phyloP scores from a whole-genome alignment of 768 basidiomycete species.

The Chiua virens region DNA sequence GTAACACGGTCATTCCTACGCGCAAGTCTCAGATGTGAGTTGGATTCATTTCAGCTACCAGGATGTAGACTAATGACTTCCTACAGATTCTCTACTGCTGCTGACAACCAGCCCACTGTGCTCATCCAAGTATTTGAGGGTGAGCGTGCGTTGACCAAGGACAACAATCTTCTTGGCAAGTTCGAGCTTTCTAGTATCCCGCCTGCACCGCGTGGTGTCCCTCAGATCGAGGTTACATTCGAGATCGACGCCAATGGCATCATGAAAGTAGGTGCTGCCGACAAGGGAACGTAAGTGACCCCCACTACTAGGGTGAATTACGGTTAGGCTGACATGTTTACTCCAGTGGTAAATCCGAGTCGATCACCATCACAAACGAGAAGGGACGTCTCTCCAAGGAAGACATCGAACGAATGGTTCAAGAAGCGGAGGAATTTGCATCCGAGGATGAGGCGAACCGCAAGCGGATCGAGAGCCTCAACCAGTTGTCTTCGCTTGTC shows the following conservation, averaged over 20 bases:
- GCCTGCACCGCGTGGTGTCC: conserved; percentile 93
- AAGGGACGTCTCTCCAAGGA: conserved; percentile 89
- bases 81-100: conserved; percentile 70
- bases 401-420: conserved; percentile 95
- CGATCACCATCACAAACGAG: conserved; percentile 94
- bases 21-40: conserved; percentile 90
- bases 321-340: neutral
- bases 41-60: too few species aligned
- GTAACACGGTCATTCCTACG: conserved; percentile 98
- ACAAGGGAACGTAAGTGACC: conserved; percentile 83
- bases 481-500: conserved; percentile 76
- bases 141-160: conserved; percentile 95
- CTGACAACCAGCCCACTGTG: conserved; percentile 93
- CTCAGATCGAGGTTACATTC: conserved; percentile 96
- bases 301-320: neutral
- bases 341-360: conserved; percentile 75
- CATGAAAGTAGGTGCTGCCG: conserved; percentile 88
- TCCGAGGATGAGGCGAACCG: conserved; percentile 76
- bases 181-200: conserved; percentile 93
- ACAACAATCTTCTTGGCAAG: conserved; percentile 97
- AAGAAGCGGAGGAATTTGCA: conserved; percentile 89
- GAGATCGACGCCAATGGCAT: conserved; percentile 96
- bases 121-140: conserved; percentile 98
- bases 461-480: conserved; percentile 84
- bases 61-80: neutral